Evolutionary conservation across 352 stramenopile genomes (phyloP), one percentile per base, ranked within the genome.

Genomic region (Pelagophyceae sp.): DNA sequence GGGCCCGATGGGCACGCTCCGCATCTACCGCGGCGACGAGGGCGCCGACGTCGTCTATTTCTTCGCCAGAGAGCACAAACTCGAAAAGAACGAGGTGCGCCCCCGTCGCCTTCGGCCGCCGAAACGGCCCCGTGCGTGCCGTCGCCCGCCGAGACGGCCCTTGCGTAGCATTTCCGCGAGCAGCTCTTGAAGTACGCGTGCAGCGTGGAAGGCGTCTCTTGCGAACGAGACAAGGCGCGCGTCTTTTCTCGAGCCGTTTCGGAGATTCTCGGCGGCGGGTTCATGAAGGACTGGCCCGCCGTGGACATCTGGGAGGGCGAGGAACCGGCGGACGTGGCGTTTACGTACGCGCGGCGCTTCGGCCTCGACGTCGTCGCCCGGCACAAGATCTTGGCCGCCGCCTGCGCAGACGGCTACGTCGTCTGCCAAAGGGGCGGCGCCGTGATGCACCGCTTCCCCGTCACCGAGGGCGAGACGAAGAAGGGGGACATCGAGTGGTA

Each of bases 251-350:
- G 67, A 37, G 11, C 35, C 2, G 15, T n/a, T 23, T 33, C 67
- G 33, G 67, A 74, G 17, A n/a, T 74, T n/a, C 33, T 74, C 35
- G 37, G 35, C 35, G 38, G 25, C 27, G 5, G 19, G 35, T 11
- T 27, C 20, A 50, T 74, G 35, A 0, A 1, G 11, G 3, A 32
- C 35, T 74, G 37, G 35, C 31, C 33, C 1, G 31, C 19, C 27
- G 51, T 74, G 11, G 67, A 74, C 25, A 27, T 74, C 67, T 74
- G 67, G 67, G 67, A 74, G 35, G 67, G 33, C 67, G 67, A 74
- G 67, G 67, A 74, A n/a, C 35, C 67, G 2, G 38, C n/a, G 33
- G 67, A 74, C 67, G 38, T 23, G 2, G 67, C 67, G 17, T 58
- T 51, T 5, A 37, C 19, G 15, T 74, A 74, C 38, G 67, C 67